Percentiles rank a stretch among this genome's conserved stretches.
Evolutionary conservation across 2,329 filamentous ascomycete genomes (phyloP).

Genomic region (Drechslerella stenobrocha): DNA sequence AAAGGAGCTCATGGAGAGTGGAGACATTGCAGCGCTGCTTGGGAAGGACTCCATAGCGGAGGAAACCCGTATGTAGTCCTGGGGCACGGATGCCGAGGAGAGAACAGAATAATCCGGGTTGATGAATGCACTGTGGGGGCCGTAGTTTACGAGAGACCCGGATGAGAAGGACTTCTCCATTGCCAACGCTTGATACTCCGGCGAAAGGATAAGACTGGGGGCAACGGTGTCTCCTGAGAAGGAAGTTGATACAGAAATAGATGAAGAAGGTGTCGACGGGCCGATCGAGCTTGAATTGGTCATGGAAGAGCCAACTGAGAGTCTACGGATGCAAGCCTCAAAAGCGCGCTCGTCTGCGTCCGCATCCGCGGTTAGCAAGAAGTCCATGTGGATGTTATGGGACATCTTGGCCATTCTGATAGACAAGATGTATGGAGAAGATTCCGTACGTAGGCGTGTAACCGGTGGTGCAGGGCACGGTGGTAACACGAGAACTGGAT

Average conservation of each 20-base stretch:
- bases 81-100: slow-evolving; percentile 19
- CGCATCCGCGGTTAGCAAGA: slow-evolving; percentile 43
- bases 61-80: slow-evolving; percentile 33
- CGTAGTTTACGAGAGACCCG: slow-evolving; percentile 25
- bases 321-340: slow-evolving; percentile 40
- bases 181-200: slow-evolving; percentile 38
- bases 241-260: slow-evolving; percentile 32
- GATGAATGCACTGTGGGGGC: slow-evolving; percentile 30
- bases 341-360: slow-evolving; percentile 36
- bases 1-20: slow-evolving; percentile 33
- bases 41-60: slow-evolving; percentile 35
- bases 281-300: slow-evolving; percentile 45
- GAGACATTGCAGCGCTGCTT: slow-evolving; percentile 38
- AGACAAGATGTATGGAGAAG: slow-evolving; percentile 11
- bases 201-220: slow-evolving; percentile 37
- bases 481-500: slow-evolving; percentile 34
- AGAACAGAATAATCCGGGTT: slow-evolving; percentile 35
- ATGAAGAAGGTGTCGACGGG: slow-evolving; percentile 37
- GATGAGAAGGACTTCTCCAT: slow-evolving; percentile 38
- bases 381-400: slow-evolving; percentile 46
- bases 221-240: slow-evolving; percentile 44
- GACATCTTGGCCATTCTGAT: slow-evolving; percentile 28
- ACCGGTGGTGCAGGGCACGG: slow-evolving; percentile 9
- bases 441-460: slow-evolving; percentile 3
- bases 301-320: slow-evolving; percentile 40